Base-by-base conservation (phyloP, 2,329 filamentous ascomycete genomes). In the Amauroascus niger region DNA sequence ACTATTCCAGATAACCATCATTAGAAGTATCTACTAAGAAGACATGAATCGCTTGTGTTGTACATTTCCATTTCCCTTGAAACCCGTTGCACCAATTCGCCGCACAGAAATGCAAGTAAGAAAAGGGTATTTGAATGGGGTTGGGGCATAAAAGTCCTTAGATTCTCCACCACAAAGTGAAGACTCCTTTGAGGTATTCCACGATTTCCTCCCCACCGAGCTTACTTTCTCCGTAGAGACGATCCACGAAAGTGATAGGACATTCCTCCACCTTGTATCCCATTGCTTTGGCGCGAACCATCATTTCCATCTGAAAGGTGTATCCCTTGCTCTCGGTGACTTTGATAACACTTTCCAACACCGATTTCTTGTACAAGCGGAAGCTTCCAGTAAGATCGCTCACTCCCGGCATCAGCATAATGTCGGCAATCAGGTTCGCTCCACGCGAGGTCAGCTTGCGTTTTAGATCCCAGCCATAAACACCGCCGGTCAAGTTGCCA, bases 241-340 rank as follows among this genome's bases (percentile, higher is more conserved):
- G 82, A 70, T 98, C 94, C 39, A 97, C 93, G 69, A 98, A 98
- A 22, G 82, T 87, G 62, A 98, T 98, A 11, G 93, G 93, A 57
- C 95, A 91, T 77, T 98, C 93, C 14, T 87, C 88, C 30, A 98
- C 91, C 35, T 84, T 87, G 75, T 82, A 95, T 0, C 93, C 91
- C 87, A 96, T 90, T 14, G 86, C 87, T 81, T 96, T 96, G 32
- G 93, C 93, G 58, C 90, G 80, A 7, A 97, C 91, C 84, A 96
- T 97, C 83, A 98, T 86, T 79, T 96, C 91, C 93, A 98, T 98
- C 81, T 98, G 93, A 78, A 98, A 98, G 39, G 87, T 91, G 71
- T 97, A 98, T 2, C 93, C 93, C 75, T 97, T 95, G 69, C 88
- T 93, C 78, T 96, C 86, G 7, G 89, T 96, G 71, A 80, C 88